Evolutionary conservation across 2,329 filamentous ascomycete species (phyloP).

Genomic region (Diplodia scrobiculata): DNA sequence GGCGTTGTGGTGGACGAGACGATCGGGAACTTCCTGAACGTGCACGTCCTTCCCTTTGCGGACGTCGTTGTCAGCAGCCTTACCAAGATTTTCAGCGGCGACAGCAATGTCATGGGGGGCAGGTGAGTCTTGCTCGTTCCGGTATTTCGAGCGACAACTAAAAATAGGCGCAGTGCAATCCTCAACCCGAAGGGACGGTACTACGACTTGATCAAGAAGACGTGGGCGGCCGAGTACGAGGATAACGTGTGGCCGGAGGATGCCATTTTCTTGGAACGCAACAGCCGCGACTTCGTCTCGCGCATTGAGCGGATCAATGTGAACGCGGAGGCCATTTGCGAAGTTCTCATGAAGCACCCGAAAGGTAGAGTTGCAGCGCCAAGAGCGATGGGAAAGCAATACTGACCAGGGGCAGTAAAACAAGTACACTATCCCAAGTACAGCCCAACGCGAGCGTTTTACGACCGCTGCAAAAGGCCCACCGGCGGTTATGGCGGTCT

Average conservation of each 20-base stretch:
- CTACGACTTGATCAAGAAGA: conserved; percentile 68
- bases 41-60: conserved; percentile 84
- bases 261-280: conserved; percentile 90
- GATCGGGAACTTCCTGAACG: conserved; percentile 93
- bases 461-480: conserved; percentile 74
- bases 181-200: conserved; percentile 68
- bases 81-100: conserved; percentile 96
- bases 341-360: conserved; percentile 64
- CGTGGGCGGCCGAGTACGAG: conserved; percentile 69
- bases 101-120: conserved; percentile 98
- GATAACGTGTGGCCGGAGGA: conserved; percentile 96
- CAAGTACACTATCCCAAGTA: conserved; percentile 84
- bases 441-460: conserved; percentile 67
- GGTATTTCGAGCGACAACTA: conserved; percentile 22
- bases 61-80: conserved; percentile 93
- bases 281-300: conserved; percentile 85
- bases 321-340: conserved; percentile 82
- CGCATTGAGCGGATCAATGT: conserved; percentile 81
- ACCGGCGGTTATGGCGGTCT: conserved; percentile 86
- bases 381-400: not conserved
- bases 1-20: conserved; percentile 93
- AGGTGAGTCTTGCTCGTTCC: conserved; percentile 49
- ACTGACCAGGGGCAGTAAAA: conserved; percentile 59
- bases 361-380: conserved; percentile 45
- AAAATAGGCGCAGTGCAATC: conserved; percentile 50